phyloP scores from a whole-genome alignment of 768 basidiomycete species.

The Pluteus cervinus region DNA sequence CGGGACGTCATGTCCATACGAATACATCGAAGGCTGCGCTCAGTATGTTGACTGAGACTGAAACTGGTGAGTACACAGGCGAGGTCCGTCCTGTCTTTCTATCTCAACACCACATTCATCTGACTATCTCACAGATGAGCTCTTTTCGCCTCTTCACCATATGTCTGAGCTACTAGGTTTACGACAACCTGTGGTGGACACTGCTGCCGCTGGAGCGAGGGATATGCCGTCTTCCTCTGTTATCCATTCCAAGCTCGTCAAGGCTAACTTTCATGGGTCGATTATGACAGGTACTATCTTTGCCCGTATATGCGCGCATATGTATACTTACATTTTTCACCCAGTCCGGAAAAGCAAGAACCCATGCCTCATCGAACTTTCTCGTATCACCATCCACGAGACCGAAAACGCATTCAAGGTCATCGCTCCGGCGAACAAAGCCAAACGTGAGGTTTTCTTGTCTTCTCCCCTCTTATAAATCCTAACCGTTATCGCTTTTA shows the following conservation, averaged over 20 bases:
- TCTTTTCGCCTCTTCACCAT: constrained; percentile 74
- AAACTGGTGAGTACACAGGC: constrained; percentile 50
- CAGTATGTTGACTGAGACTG: constrained; percentile 36
- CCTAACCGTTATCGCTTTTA: constrained; percentile 41
- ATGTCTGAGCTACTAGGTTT: constrained; percentile 80
- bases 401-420: constrained; percentile 86
- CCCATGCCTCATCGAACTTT: constrained; percentile 62
- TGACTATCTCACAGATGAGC: not conserved
- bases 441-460: constrained; percentile 49
- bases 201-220: constrained; percentile 16
- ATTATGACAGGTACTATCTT: constrained; percentile 57
- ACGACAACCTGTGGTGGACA: constrained; percentile 22
- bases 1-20: constrained; percentile 26
- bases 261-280: constrained; percentile 86
- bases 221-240: constrained; percentile 44
- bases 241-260: constrained; percentile 82
- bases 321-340: not conserved
- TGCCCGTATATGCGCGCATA: not conserved
- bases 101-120: too few species aligned
- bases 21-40: constrained; percentile 33
- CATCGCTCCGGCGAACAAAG: constrained; percentile 57
- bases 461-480: not conserved
- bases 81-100: constrained; percentile 33
- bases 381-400: constrained; percentile 84
- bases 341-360: constrained; percentile 76